A percentile compares a stretch with the other conserved stretches of the same genome.
These are phyloP conservation scores for Pythium angustatum DNA, from an alignment of 352 stramenopile species.

Conservation along the genomic window DNA sequence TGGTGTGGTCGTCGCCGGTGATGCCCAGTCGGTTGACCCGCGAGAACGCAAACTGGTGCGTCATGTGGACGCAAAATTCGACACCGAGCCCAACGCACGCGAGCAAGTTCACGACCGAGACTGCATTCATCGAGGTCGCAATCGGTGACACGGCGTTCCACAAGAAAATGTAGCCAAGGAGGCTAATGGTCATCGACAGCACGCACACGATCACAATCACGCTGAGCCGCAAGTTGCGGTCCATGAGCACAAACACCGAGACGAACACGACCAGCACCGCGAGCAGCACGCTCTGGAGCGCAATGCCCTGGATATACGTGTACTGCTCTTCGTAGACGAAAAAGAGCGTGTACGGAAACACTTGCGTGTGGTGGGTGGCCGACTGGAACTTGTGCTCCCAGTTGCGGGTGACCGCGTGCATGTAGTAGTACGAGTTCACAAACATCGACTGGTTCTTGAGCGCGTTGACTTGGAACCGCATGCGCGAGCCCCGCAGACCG, in stretches of 20 bases:
- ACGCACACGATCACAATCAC: slow-evolving; percentile 76
- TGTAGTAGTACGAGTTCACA: slow-evolving; percentile 90
- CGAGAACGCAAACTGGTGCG: slow-evolving; percentile 79
- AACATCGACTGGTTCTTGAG: slow-evolving; percentile 89
- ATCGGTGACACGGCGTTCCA: slow-evolving; percentile 64
- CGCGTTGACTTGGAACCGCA: slow-evolving; percentile 86
- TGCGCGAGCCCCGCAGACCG: slow-evolving; percentile 71
- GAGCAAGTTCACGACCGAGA: slow-evolving; percentile 90
- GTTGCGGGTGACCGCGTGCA: slow-evolving; percentile 52
- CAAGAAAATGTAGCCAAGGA: slow-evolving; percentile 79
- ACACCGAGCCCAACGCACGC: slow-evolving; percentile 85
- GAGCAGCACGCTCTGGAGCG: slow-evolving; percentile 82
- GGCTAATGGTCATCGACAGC: slow-evolving; percentile 73
- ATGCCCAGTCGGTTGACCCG: slow-evolving; percentile 45
- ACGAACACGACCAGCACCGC: slow-evolving; percentile 81
- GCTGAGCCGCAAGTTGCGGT: slow-evolving; percentile 62
- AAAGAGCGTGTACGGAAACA: slow-evolving; percentile 90
- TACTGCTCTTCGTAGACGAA: slow-evolving; percentile 94
- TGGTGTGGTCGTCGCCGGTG: slow-evolving; percentile 63
- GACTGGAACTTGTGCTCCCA: slow-evolving; percentile 32
- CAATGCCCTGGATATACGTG: slow-evolving; percentile 89
- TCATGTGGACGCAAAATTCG: slow-evolving; percentile 90
- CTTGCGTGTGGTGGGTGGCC: slow-evolving; percentile 18
- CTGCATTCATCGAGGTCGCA: slow-evolving; percentile 86
- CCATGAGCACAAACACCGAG: slow-evolving; percentile 77